Evolutionary conservation across 1,139 yeast species (phyloP), one percentile per base, ranked within the genome.

Genomic region (Scheffersomyces illinoinensis): DNA sequence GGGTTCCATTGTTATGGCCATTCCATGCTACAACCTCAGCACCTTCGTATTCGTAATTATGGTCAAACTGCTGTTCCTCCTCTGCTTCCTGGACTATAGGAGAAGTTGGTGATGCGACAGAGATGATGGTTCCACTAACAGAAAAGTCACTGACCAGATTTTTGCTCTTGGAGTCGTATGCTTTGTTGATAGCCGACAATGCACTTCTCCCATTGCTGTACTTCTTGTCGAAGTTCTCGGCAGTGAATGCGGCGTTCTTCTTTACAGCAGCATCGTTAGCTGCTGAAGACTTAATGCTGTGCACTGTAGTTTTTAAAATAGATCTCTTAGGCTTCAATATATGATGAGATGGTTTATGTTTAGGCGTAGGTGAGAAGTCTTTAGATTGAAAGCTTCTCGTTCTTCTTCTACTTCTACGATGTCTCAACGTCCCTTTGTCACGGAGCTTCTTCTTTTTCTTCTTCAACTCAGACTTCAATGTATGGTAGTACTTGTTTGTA

Each of bases 281-380:
- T 14, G 14, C 10, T 33, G 43, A 33, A 14, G 24, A 48, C 24
- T 48, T 49, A n/a, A 21, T 50, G 24, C 55, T 56, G 14, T 46
- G 20, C 17, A 17, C 54, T 19, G 19, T 5, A 8, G 66, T 64
- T 66, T 81, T 81, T 59, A 81, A 68, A 21, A 81, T 81, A 8
- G 82, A 76, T 50, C 74, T 69, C 64, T 78, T 78, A 0, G 85
- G 85, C 62, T 79, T 76, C 50, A 81, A 67, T 1, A 70, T 73
- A 55, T 76, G 77, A 64, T 81, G 85, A 18, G 81, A 77, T 2
- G 85, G 85, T 57, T 74, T 72, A 59, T 78, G 82, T 59, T 79
- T 80, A 0, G 82, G 84, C 0, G 79, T 76, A 0, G 83, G 83
- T 1, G 82, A 77, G n/a, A 55, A 53, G 53, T 54, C 59, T 53